These are phyloP conservation scores for Purshia tridentata DNA, from an alignment of 306 rosid species.

Conservation along the genomic window DNA sequence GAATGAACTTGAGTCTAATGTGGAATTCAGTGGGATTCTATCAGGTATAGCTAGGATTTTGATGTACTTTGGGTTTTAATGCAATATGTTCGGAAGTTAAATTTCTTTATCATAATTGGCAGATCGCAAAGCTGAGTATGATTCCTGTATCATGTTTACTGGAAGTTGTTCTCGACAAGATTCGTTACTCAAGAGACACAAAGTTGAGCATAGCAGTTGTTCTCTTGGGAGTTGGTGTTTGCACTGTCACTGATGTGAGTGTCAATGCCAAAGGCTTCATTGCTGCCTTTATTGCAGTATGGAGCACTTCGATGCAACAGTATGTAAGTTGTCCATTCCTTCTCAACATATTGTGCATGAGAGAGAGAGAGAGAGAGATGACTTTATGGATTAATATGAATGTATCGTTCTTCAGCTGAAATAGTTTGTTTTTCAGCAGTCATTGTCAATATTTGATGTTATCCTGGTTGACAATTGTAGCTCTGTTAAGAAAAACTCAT, in stretches of 20 bases:
- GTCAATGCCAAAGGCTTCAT: conserved; percentile 69
- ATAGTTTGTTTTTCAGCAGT: neutral
- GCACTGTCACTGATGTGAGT: conserved; percentile 88
- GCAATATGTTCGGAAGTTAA: conserved; percentile 24
- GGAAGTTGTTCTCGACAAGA: conserved; percentile 75
- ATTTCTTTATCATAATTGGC: conserved; percentile 28
- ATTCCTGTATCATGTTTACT: conserved; percentile 82
- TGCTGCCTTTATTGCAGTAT: conserved; percentile 75
- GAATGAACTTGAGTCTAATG: conserved; percentile 93
- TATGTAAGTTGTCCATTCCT: conserved; percentile 49
- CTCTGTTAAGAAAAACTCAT: neutral
- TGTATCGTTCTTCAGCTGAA: too few relatives aligned
- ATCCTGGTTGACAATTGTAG: neutral
- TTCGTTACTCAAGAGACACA: conserved; percentile 77
- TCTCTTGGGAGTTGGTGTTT: conserved; percentile 82
- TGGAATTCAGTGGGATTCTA: conserved; percentile 97
- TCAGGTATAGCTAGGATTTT: conserved; percentile 50
- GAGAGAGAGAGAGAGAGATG: too few relatives aligned
- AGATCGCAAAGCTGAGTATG: conserved; percentile 93
- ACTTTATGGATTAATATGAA: too few relatives aligned
- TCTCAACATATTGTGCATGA: neutral
- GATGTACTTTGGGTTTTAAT: conserved; percentile 8
- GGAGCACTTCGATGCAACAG: conserved; percentile 85
- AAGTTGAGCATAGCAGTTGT: conserved; percentile 72
- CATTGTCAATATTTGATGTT: neutral